Conservation (phyloP, 23 red algal species). For the Gracilariopsis chorda region DNA sequence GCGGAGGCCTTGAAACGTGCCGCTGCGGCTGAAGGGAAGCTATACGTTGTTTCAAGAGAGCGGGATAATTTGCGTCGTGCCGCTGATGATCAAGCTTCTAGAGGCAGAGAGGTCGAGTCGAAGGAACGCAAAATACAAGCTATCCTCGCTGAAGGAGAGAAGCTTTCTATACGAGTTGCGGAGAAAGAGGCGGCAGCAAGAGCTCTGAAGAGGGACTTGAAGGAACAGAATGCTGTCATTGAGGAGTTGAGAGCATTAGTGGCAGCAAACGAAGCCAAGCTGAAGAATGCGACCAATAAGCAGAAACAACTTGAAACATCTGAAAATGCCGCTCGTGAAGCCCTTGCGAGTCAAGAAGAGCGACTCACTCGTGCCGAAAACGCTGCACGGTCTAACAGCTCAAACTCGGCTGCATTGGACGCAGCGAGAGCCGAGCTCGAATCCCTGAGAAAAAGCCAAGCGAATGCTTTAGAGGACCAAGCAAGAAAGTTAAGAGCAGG, state of each 20-base stretch:
- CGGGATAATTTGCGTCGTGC: slow-evolving; percentile 62
- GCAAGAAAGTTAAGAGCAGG: slow-evolving; percentile 22
- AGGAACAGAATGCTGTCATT: slow-evolving; percentile 46
- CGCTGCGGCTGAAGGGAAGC: slow-evolving; percentile 36
- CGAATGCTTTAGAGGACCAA: slow-evolving; percentile 40
- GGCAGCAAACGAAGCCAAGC: slow-evolving; percentile 44
- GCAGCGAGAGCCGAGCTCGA: slow-evolving; percentile 65
- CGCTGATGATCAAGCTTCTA: not conserved
- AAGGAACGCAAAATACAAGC: slow-evolving; percentile 74
- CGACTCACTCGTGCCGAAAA: slow-evolving; percentile 37
- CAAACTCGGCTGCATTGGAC: slow-evolving; percentile 55
- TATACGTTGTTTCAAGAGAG: slow-evolving; percentile 65
- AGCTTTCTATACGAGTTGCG: slow-evolving; percentile 68
- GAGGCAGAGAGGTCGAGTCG: slow-evolving; percentile 28
- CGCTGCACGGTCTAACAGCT: slow-evolving; percentile 40
- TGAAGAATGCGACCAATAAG: slow-evolving; percentile 10
- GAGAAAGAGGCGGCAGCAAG: slow-evolving; percentile 75
- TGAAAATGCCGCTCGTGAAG: slow-evolving; percentile 42
- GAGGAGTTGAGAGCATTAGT: slow-evolving; percentile 33
- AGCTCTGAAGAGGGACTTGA: slow-evolving; percentile 37
- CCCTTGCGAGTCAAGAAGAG: slow-evolving; percentile 15
- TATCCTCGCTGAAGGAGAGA: slow-evolving; percentile 72
- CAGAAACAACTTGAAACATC: slow-evolving; percentile 62
- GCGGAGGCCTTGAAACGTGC: slow-evolving; percentile 25
- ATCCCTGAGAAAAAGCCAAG: slow-evolving; percentile 59